A percentile compares a stretch with the other conserved stretches of the same genome.
These are phyloP conservation scores for Sporothrix sp. DNA, from an alignment of 2,329 filamentous ascomycete genomes.

Conservation along the genomic window DNA sequence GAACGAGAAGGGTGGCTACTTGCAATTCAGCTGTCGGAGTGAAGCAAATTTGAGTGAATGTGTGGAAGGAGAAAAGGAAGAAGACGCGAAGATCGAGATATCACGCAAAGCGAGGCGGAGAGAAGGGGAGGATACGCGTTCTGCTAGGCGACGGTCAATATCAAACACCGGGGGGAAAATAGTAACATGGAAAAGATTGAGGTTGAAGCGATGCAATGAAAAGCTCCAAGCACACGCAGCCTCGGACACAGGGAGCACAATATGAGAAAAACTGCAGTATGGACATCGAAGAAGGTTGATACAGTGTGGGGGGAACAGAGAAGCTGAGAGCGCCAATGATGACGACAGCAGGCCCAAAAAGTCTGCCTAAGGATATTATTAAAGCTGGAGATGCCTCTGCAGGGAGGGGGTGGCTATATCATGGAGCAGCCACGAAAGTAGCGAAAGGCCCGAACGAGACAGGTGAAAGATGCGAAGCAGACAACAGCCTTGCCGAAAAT, in stretches of 20 bases:
- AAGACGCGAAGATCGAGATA: background rate
- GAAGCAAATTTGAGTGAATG: no score
- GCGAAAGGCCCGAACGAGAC: background rate
- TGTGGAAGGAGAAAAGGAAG: background rate
- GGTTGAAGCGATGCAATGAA: background rate
- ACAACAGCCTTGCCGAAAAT: no score
- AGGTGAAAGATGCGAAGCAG: background rate
- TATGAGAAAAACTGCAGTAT: background rate
- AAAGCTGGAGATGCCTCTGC: background rate
- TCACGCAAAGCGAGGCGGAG: background rate
- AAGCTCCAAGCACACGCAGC: background rate
- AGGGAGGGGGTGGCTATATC: background rate
- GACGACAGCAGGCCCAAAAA: slow-evolving; percentile 2
- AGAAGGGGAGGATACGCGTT: background rate
- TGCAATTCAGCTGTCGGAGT: no score
- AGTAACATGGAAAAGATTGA: background rate
- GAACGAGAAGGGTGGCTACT: no score
- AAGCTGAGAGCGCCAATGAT: slow-evolving; percentile 1
- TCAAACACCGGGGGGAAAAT: background rate
- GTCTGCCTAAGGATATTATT: slow-evolving; percentile 15
- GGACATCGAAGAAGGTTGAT: no score
- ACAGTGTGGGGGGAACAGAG: background rate
- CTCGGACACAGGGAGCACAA: background rate
- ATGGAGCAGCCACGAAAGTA: background rate
- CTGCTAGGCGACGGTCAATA: slow-evolving; percentile 7